Evolutionary conservation across 2,329 filamentous ascomycete genomes (phyloP).

Genomic region (Xylariaceae sp.): DNA sequence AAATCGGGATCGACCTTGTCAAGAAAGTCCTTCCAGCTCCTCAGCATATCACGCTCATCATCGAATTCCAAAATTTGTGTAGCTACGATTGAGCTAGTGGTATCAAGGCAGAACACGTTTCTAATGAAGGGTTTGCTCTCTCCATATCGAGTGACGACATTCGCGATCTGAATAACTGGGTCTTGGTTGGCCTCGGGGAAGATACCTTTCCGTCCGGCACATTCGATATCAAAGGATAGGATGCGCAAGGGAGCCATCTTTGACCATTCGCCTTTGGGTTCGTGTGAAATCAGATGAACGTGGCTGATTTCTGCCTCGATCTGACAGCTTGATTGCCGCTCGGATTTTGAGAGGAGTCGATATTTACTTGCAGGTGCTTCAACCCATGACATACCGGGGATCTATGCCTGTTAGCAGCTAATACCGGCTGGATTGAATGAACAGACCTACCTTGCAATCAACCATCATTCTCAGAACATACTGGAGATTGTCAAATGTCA

Average conservation of each 20-base stretch:
- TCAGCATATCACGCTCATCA: conserved; percentile 83
- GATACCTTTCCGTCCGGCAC: conserved; percentile 92
- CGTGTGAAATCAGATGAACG: conserved; percentile 76
- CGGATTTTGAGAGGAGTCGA: conserved; percentile 57
- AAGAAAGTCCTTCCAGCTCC: conserved; percentile 84
- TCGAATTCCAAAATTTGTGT: conserved; percentile 84
- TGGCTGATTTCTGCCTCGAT: conserved; percentile 88
- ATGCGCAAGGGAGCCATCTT: conserved; percentile 95
- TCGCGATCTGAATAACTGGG: conserved; percentile 96
- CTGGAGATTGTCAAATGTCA: conserved; percentile 94
- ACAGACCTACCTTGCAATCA: conserved; percentile 66
- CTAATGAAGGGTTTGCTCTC: conserved; percentile 93
- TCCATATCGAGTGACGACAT: conserved; percentile 89
- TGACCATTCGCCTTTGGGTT: conserved; percentile 88
- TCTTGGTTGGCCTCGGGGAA: conserved; percentile 91
- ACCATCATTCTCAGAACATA: conserved; percentile 98
- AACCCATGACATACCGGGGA: conserved; percentile 97
- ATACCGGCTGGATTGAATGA: neutral
- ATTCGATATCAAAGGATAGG: conserved; percentile 97
- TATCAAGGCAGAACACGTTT: conserved; percentile 93
- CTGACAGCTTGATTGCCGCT: conserved; percentile 87
- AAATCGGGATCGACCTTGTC: conserved; percentile 90
- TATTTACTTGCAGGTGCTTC: conserved; percentile 74
- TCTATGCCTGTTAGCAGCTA: conserved; percentile 40
- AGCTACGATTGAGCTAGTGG: conserved; percentile 88